Percentiles rank a stretch among this genome's conserved stretches.
Conservation (phyloP, 2,329 filamentous ascomycete species). For the Verticillium longisporum region DNA sequence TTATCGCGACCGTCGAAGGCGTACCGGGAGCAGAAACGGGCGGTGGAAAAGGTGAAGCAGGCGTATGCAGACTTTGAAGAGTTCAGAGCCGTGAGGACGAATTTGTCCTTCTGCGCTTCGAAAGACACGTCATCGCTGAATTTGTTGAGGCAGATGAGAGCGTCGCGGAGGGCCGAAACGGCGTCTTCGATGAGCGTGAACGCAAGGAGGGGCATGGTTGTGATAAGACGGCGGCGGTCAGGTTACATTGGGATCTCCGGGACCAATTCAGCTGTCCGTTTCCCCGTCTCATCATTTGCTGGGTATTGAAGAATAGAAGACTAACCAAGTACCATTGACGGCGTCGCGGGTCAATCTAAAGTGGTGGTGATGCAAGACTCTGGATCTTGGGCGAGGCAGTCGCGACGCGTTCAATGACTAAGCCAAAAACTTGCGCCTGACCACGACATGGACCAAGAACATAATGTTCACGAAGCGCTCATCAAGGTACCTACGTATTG, state of each 20-base stretch:
- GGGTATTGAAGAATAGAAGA: neutral
- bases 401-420: neutral
- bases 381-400: neutral
- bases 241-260: neutral
- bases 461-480: too few relatives aligned
- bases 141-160: conserved; percentile 66
- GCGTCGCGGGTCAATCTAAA: neutral
- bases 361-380: neutral
- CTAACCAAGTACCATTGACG: neutral
- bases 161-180: conserved; percentile 63
- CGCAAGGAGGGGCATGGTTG: conserved; percentile 53
- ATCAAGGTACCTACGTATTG: too few relatives aligned
- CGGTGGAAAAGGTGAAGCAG: conserved; percentile 60
- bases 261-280: neutral
- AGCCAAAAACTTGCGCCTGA: neutral
- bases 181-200: conserved; percentile 72
- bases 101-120: conserved; percentile 62
- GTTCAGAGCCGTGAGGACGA: conserved; percentile 69
- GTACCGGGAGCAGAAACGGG: conserved; percentile 67
- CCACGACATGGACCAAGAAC: too few relatives aligned
- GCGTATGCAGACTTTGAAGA: conserved; percentile 76
- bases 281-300: neutral
- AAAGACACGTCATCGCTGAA: conserved; percentile 75
- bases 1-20: conserved; percentile 54
- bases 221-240: neutral